Conservation (phyloP, 129 eudicot species). For the Glebionis coronaria region DNA sequence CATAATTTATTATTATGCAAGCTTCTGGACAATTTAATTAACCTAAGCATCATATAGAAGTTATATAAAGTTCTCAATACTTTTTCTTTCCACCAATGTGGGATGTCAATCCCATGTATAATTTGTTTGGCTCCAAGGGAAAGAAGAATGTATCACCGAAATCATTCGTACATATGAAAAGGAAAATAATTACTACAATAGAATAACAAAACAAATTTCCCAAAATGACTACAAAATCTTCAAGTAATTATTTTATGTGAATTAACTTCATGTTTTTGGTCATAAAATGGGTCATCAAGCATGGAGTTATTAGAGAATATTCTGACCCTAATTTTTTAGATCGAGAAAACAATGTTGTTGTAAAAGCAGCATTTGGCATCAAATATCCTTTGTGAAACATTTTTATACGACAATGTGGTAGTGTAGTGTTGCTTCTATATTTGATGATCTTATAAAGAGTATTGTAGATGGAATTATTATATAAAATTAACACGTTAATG, state of each 20-base stretch:
- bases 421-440: neutral
- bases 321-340: slow-evolving; percentile 38
- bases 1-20: no score
- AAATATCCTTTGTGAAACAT: neutral
- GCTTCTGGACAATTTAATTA: no score
- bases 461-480: neutral
- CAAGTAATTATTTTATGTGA: neutral
- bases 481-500: neutral
- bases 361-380: neutral
- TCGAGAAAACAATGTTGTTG: neutral
- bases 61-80: no score
- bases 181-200: no score
- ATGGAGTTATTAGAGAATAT: neutral
- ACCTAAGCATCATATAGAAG: no score
- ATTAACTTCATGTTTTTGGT: slow-evolving; percentile 52
- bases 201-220: no score
- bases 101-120: no score
- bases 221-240: no score
- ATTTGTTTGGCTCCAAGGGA: no score
- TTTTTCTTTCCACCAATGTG: no score
- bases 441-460: neutral
- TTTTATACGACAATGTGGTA: neutral
- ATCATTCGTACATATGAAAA: no score
- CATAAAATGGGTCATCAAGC: slow-evolving; percentile 6
- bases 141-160: no score